Percentiles rank a stretch among this genome's conserved stretches.
These are phyloP conservation scores for Sporothrix phasma DNA, from an alignment of 2,329 filamentous ascomycete genomes.

Conservation along the genomic window DNA sequence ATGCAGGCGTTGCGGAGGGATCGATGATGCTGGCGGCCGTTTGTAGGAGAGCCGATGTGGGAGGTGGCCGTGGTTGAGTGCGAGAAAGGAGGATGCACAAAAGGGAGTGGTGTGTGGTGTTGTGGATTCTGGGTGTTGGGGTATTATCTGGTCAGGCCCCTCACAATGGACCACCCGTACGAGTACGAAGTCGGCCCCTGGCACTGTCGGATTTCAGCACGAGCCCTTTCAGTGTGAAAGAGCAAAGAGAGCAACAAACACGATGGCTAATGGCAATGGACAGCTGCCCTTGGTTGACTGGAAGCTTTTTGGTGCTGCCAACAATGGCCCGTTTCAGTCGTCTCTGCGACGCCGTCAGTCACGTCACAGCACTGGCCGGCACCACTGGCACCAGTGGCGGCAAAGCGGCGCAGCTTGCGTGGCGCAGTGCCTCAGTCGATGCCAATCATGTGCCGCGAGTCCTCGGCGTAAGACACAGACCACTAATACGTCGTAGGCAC, in stretches of 20 bases:
- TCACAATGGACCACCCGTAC: too few species aligned
- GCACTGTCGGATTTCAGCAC: neutral
- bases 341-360: neutral
- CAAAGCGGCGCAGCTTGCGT: neutral
- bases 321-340: neutral
- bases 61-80: neutral
- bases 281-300: neutral
- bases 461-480: too few species aligned
- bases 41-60: neutral
- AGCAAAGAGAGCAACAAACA: neutral
- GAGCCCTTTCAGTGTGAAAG: neutral
- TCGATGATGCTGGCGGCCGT: neutral
- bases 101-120: neutral
- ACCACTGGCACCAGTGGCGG: neutral
- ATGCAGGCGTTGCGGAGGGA: neutral
- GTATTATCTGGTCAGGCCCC: neutral
- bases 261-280: neutral
- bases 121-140: neutral
- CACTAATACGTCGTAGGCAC: too few species aligned
- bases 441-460: neutral
- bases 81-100: neutral
- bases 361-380: slow-evolving; percentile 1
- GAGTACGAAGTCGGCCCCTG: neutral
- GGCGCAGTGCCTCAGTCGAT: neutral
- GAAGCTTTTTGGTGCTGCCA: neutral